A percentile compares a stretch with the other conserved stretches of the same genome.
phyloP scores from a whole-genome alignment of 1,139 yeast genomes.

The Nakaseomyces uthaithaninus region DNA sequence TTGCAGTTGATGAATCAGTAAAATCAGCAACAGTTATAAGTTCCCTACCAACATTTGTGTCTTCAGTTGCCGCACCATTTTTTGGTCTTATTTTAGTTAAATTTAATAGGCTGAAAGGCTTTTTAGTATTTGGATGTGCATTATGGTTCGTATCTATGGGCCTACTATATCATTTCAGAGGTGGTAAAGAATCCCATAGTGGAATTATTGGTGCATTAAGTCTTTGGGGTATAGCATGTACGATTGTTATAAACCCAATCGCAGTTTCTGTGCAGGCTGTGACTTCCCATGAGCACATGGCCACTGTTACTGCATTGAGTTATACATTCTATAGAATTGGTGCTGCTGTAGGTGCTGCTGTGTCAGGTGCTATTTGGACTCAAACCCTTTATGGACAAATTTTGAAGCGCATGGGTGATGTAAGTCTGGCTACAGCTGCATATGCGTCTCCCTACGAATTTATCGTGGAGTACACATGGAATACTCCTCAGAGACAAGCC shows the following conservation, averaged over 20 bases:
- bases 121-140: constrained; percentile 49
- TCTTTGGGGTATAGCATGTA: constrained; percentile 65
- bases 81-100: constrained; percentile 48
- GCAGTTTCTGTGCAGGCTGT: constrained; percentile 58
- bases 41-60: constrained; percentile 54
- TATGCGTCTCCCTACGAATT: constrained; percentile 48
- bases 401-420: constrained; percentile 19
- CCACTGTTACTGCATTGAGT: constrained; percentile 50
- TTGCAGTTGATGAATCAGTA: constrained; percentile 50
- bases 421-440: constrained; percentile 40
- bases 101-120: constrained; percentile 49
- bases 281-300: constrained; percentile 57
- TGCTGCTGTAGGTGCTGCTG: constrained; percentile 40
- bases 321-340: constrained; percentile 53
- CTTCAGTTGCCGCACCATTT: constrained; percentile 53
- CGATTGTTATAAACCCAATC: constrained; percentile 59
- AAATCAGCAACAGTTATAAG: constrained; percentile 61
- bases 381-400: constrained; percentile 36
- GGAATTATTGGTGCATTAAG: constrained; percentile 65
- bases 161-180: constrained; percentile 49
- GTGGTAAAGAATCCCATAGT: constrained; percentile 39
- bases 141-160: constrained; percentile 55
- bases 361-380: constrained; percentile 65
- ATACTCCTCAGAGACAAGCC: constrained; percentile 48
- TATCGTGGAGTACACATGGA: constrained; percentile 45